Conservation (phyloP, 2,329 filamentous ascomycete genomes). For the Diplodia sapinea region DNA sequence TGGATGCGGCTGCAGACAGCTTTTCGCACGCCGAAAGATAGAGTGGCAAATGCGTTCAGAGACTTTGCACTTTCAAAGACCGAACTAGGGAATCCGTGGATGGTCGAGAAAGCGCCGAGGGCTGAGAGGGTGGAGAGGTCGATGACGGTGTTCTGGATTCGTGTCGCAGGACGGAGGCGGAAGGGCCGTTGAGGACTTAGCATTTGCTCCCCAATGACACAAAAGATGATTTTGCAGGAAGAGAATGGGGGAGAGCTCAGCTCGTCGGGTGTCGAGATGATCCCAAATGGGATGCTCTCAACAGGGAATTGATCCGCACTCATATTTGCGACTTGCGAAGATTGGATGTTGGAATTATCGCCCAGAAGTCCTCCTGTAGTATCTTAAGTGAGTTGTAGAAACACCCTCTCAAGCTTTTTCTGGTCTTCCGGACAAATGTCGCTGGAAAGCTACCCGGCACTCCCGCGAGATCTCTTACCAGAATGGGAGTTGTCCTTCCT, state of each 20-base stretch:
- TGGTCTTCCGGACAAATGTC: background rate
- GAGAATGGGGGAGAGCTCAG: background rate
- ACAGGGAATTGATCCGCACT: constrained; percentile 9
- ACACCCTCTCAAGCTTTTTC: too few relatives aligned
- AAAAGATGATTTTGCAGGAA: background rate
- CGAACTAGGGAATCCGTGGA: background rate
- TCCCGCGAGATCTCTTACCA: background rate
- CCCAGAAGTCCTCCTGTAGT: too few relatives aligned
- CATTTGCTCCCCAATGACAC: background rate
- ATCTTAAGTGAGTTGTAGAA: too few relatives aligned
- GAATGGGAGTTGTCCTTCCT: background rate
- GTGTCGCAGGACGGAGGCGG: constrained; percentile 3
- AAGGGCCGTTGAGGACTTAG: background rate
- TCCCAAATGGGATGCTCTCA: constrained; percentile 15
- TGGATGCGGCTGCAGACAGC: constrained; percentile 47
- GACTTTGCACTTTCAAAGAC: background rate
- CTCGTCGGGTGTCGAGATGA: constrained; percentile 18
- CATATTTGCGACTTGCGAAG: background rate
- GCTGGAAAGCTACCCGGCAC: background rate
- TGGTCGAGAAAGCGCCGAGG: constrained; percentile 5
- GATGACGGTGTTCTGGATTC: constrained; percentile 4
- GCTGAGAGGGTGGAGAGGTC: constrained; percentile 7
- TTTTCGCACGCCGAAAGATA: constrained; percentile 49
- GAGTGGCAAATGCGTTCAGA: constrained; percentile 59
- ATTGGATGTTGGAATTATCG: background rate